A percentile compares a stretch with the other conserved stretches of the same genome.
phyloP scores from a whole-genome alignment of 2,329 filamentous ascomycete genomes.

The Pseudocercospora fijiensis region DNA sequence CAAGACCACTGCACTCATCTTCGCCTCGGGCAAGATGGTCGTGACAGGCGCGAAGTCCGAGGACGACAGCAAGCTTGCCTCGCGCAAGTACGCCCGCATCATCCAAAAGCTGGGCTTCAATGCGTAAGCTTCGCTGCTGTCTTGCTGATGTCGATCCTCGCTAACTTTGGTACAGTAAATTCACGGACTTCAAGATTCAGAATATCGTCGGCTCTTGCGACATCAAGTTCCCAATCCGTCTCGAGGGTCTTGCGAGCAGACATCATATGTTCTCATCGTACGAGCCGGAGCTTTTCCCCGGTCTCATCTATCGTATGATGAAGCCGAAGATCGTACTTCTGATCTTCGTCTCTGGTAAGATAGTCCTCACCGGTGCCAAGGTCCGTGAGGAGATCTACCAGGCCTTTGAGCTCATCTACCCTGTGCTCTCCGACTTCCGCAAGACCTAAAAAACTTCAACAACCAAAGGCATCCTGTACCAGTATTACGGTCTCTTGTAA shows the following conservation, averaged over 20 bases:
- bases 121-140: constrained; percentile 20
- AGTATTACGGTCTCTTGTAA: constrained; percentile 32
- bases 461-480: constrained; percentile 31
- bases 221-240: constrained; percentile 97
- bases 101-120: constrained; percentile 99
- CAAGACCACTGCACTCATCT: constrained; percentile 97
- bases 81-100: constrained; percentile 96
- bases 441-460: constrained; percentile 25
- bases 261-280: constrained; percentile 99
- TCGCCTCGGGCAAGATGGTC: constrained; percentile 98
- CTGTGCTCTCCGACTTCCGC: constrained; percentile 55
- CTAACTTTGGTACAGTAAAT: constrained; percentile 57
- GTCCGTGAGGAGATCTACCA: constrained; percentile 98
- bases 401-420: constrained; percentile 96
- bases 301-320: constrained; percentile 99
- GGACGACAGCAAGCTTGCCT: constrained; percentile 95
- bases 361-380: constrained; percentile 95
- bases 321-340: constrained; percentile 98
- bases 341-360: constrained; percentile 95
- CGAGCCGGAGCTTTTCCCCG: constrained; percentile 96
- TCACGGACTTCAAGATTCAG: constrained; percentile 99
- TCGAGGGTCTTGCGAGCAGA: constrained; percentile 91
- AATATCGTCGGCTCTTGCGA: constrained; percentile 99
- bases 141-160: constrained; percentile 2
- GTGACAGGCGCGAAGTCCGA: constrained; percentile 97